These are phyloP conservation scores for Boletus tomentosulus DNA, from an alignment of 768 basidiomycete species.

Conservation along the genomic window DNA sequence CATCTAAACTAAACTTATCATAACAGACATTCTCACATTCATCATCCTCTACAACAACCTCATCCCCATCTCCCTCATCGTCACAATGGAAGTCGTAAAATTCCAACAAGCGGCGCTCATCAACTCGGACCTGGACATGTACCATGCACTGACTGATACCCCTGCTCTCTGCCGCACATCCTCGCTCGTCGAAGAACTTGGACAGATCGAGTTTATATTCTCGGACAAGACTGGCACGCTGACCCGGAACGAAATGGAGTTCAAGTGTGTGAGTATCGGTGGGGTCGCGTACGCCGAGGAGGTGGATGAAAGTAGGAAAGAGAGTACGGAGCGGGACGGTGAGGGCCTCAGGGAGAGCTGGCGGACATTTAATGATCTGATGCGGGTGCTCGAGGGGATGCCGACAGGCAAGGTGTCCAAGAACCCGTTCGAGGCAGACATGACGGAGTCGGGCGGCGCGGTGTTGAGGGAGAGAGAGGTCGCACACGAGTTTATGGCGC, in stretches of 20 bases:
- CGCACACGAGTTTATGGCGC: conserved; percentile 67
- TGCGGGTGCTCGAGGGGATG: conserved; percentile 44
- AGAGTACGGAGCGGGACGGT: conserved; percentile 42
- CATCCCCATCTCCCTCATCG: conserved; percentile 97
- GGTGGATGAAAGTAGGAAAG: conserved; percentile 82
- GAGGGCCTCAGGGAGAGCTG: conserved; percentile 52
- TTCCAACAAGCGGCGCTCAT: conserved; percentile 97
- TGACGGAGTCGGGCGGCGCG: conserved; percentile 2
- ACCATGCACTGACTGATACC: conserved; percentile 91
- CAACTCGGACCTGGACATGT: conserved; percentile 98
- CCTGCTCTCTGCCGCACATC: conserved; percentile 98
- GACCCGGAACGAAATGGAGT: conserved; percentile 98
- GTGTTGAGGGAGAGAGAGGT: conserved; percentile 43
- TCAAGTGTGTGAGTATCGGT: conserved; percentile 82
- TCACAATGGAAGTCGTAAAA: conserved; percentile 99
- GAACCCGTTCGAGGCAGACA: conserved; percentile 55
- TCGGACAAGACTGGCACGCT: conserved; percentile 94
- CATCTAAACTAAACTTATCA: conserved; percentile 7
- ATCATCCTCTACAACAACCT: conserved; percentile 99
- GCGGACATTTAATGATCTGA: conserved; percentile 78
- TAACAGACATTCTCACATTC: conserved; percentile 89
- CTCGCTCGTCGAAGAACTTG: conserved; percentile 95
- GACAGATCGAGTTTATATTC: conserved; percentile 96
- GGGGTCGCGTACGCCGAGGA: conserved; percentile 87
- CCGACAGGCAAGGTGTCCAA: conserved; percentile 20